A percentile compares a stretch with the other conserved stretches of the same genome.
Conservation (phyloP, 1,139 yeast genomes). For the Sugiyamaella japonica region DNA sequence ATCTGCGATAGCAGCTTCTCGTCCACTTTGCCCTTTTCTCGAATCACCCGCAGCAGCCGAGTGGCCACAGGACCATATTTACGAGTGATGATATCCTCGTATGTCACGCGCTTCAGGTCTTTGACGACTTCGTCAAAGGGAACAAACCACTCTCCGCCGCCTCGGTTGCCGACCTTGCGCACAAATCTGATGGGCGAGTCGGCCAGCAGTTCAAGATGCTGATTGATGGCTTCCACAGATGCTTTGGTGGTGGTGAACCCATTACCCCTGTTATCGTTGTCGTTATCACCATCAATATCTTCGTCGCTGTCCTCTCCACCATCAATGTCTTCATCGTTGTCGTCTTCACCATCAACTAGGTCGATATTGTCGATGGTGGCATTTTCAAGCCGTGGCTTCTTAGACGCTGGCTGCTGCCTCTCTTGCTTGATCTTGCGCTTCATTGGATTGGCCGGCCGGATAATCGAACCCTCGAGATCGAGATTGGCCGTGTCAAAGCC, state of each 20-base stretch:
- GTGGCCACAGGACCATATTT: constrained; percentile 51
- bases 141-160: constrained; percentile 47
- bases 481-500: constrained; percentile 32
- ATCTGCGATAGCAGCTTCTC: constrained; percentile 79
- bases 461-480: constrained; percentile 34
- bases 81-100: constrained; percentile 58
- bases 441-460: constrained; percentile 14
- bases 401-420: constrained; percentile 13
- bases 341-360: constrained; percentile 34
- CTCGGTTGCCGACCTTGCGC: constrained; percentile 37
- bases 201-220: constrained; percentile 44
- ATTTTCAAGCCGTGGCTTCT: constrained; percentile 23
- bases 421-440: constrained; percentile 21
- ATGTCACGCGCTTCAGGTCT: constrained; percentile 53
- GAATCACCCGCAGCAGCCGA: constrained; percentile 66
- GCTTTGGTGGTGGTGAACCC: constrained; percentile 47
- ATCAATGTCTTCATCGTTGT: constrained; percentile 30
- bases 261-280: constrained; percentile 46
- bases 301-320: constrained; percentile 9
- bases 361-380: constrained; percentile 30
- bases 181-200: constrained; percentile 37
- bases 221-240: constrained; percentile 21
- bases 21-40: constrained; percentile 68
- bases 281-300: constrained; percentile 18
- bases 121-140: constrained; percentile 40